These are phyloP conservation scores for Talaromyces sp. DNA, from an alignment of 2,329 filamentous ascomycete species.

Conservation along the genomic window DNA sequence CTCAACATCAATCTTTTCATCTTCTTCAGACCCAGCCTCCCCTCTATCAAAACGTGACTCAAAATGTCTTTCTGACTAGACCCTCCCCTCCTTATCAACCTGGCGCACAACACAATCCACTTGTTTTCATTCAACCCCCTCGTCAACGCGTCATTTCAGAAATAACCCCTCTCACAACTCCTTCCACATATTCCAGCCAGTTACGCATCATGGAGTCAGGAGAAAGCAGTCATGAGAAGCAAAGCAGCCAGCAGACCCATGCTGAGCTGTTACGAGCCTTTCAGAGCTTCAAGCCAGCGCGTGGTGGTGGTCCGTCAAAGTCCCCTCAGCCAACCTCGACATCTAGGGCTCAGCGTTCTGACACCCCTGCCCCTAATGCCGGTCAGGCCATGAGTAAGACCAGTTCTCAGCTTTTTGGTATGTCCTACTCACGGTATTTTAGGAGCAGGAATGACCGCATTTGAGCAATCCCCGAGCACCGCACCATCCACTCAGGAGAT, in stretches of 20 bases:
- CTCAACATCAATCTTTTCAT: background rate
- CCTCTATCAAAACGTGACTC: background rate
- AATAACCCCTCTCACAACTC: background rate
- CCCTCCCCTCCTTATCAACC: background rate
- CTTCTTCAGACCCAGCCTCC: background rate
- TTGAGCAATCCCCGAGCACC: background rate
- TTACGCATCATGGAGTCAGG: constrained; percentile 1
- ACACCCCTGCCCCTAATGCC: background rate
- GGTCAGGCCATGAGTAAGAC: background rate
- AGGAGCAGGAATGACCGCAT: background rate
- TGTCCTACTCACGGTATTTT: background rate
- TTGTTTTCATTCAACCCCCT: background rate
- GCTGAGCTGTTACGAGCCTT: constrained; percentile 8
- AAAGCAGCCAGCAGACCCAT: background rate
- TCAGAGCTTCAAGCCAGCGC: constrained; percentile 3
- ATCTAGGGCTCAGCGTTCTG: background rate
- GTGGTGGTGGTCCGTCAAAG: background rate
- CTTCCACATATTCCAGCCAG: background rate
- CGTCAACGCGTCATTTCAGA: background rate
- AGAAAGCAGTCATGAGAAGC: background rate
- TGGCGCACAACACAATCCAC: background rate
- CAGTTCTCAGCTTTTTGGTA: background rate
- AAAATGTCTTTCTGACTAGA: background rate
- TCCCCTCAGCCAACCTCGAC: background rate
- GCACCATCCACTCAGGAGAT: background rate